Percentiles rank a stretch among this genome's conserved stretches.
Evolutionary conservation across 1,139 yeast species (phyloP).

Genomic region (Hansenula sp.): DNA sequence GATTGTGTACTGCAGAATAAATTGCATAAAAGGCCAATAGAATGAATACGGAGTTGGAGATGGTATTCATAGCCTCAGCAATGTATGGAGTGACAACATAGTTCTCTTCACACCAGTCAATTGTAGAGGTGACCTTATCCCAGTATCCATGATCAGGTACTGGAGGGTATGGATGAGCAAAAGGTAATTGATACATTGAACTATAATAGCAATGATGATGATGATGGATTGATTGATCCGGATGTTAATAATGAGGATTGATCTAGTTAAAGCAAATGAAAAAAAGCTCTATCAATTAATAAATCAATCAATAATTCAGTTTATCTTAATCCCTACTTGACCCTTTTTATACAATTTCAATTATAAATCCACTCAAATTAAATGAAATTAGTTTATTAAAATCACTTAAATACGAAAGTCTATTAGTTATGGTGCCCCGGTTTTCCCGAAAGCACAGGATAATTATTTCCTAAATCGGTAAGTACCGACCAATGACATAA

Average conservation of each 20-base stretch:
- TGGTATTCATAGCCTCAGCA: slow-evolving; percentile 78
- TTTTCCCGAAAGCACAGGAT: no score
- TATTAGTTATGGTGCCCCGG: no score
- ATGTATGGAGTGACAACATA: slow-evolving; percentile 73
- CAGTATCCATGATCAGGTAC: slow-evolving; percentile 28
- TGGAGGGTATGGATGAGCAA: slow-evolving; percentile 30
- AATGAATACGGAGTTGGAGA: slow-evolving; percentile 67
- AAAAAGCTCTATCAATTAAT: no score
- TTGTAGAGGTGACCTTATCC: slow-evolving; percentile 45
- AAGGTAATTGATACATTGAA: slow-evolving; percentile 29
- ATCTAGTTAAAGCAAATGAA: not conserved
- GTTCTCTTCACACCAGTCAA: slow-evolving; percentile 94
- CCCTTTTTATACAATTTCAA: no score
- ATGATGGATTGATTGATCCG: not conserved
- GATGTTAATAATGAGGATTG: no score
- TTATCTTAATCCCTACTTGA: no score
- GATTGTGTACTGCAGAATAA: slow-evolving; percentile 52
- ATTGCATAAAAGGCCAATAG: slow-evolving; percentile 65
- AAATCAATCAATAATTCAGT: no score
- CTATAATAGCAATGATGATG: not conserved
- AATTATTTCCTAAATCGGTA: no score
- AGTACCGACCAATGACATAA: no score
- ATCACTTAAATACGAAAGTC: no score
- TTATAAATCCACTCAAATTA: no score
- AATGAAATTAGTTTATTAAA: no score